Base-by-base conservation (phyloP, 208 protist species). In the Novymonas esmeraldas region DNA sequence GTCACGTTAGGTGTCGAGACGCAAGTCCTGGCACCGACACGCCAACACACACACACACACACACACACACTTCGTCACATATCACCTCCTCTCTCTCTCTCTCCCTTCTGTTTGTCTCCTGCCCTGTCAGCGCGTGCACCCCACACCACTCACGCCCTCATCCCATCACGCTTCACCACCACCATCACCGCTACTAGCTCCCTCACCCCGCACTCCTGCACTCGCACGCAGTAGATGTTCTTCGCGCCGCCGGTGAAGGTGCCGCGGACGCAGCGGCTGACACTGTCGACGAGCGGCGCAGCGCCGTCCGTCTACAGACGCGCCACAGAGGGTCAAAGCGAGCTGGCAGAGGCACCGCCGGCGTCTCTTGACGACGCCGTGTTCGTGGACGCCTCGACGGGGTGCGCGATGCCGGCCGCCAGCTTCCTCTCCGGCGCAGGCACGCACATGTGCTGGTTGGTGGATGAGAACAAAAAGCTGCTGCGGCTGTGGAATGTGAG, bases 401-500 rank as follows among this genome's bases (percentile, higher is more conserved):
- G 51, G 1, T 33, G 29, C 28, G 14, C 13, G 6, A 54, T 70
- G 58, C 39, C 71, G 2, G 61, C 49, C 18, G 74, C 73, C 0
- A 57, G 73, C 22, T 87, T 86, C 59, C 82, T 92, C 38, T 90
- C 86, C 39, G 89, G 89, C 26, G 64, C 76, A 28, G 89, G 89
- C n/a, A 55, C 62, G 41, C 68, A 84, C 69, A 80, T 84, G 70
- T 90, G 85, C 68, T 95, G 89, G 89, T 68, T 91, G 34, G 78
- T 92, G 6, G 84, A 90, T 33, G 81, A 91, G 56, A 89, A 89
- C 46, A 82, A 70, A 36, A 78, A 79, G 16, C 50, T 91, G 26
- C 48, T 95, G 56, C 83, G 81, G 22, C 49, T 95, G 26, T 95
- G 89, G 89, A 83, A 87, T 56, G 73, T 92, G 59, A 59, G 68